phyloP scores from a whole-genome alignment of 805 yeast genomes.

The Trichomonascus vanleenenianus region DNA sequence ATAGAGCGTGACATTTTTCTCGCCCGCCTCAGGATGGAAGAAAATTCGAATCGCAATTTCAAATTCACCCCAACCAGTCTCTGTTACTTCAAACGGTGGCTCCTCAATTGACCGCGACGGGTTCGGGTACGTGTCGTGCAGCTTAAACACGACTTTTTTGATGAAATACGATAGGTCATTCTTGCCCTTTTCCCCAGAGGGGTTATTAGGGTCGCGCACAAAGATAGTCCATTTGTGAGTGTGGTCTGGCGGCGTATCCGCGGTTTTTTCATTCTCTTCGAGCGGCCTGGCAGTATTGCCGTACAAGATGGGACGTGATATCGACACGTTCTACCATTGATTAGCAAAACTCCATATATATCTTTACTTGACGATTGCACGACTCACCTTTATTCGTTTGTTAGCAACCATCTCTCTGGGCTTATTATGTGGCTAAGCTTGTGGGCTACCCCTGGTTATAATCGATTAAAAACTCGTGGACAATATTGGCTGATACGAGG shows the following conservation, averaged over 20 bases:
- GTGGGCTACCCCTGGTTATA: too few species aligned
- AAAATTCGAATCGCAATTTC: constrained; percentile 83
- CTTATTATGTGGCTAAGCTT: too few species aligned
- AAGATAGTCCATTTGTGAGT: constrained; percentile 96
- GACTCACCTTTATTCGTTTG: constrained; percentile 4
- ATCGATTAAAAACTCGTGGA: too few species aligned
- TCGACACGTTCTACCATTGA: constrained; percentile 43
- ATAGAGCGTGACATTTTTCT: constrained; percentile 75
- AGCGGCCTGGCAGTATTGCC: constrained; percentile 76
- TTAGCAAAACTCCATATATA: too few species aligned
- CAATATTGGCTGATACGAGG: too few species aligned
- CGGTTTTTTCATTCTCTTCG: constrained; percentile 42
- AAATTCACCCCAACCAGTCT: constrained; percentile 99
- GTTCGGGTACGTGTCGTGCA: constrained; percentile 89
- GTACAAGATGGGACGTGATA: constrained; percentile 70
- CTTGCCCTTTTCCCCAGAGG: constrained; percentile 12
- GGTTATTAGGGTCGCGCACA: constrained; percentile 67
- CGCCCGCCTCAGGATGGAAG: constrained; percentile 80
- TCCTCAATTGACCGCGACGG: constrained; percentile 77
- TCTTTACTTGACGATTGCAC: too few species aligned
- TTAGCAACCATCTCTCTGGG: not conserved
- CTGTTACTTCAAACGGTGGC: constrained; percentile 94
- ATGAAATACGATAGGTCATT: constrained; percentile 75
- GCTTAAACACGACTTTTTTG: constrained; percentile 85
- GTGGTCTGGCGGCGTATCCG: constrained; percentile 75